Evolutionary conservation across 352 stramenopile genomes (phyloP).

Genomic region (Aphanomyces astaci): DNA sequence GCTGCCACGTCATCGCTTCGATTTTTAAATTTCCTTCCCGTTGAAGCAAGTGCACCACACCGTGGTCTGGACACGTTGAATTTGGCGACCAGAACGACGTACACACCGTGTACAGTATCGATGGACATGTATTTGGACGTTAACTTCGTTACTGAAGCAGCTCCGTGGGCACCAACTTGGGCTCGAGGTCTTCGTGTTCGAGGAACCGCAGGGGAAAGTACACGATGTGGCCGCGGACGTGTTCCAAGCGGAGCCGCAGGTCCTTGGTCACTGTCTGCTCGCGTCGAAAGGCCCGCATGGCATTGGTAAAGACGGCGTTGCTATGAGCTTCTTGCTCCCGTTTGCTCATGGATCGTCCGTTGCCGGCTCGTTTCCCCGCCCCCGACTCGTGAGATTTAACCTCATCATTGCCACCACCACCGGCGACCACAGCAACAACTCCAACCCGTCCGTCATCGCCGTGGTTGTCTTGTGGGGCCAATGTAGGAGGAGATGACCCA

Average conservation of each 20-base stretch:
- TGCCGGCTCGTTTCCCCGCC: no score
- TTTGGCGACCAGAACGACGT: no score
- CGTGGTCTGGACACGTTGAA: no score
- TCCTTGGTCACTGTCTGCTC: slow-evolving; percentile 51
- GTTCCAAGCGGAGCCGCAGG: slow-evolving; percentile 54
- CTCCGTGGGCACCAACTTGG: slow-evolving; percentile 66
- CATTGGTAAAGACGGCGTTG: slow-evolving; percentile 47
- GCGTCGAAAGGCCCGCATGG: slow-evolving; percentile 65
- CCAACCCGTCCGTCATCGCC: no score
- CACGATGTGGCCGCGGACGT: slow-evolving; percentile 70
- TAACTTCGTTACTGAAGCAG: slow-evolving; percentile 61
- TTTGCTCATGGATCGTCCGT: not conserved
- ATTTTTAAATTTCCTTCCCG: no score
- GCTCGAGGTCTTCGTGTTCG: slow-evolving; percentile 63
- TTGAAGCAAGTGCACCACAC: no score
- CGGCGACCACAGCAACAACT: not conserved
- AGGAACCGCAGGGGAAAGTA: slow-evolving; percentile 85
- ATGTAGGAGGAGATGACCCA: no score
- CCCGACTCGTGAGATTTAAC: no score
- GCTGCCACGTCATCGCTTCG: not conserved
- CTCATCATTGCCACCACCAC: no score
- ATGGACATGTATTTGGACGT: no score
- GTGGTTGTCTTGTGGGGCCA: not conserved
- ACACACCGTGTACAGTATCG: no score
- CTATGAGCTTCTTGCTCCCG: slow-evolving; percentile 24